phyloP scores from a whole-genome alignment of 2,329 filamentous ascomycete genomes.

The Talaromyces islandicus region DNA sequence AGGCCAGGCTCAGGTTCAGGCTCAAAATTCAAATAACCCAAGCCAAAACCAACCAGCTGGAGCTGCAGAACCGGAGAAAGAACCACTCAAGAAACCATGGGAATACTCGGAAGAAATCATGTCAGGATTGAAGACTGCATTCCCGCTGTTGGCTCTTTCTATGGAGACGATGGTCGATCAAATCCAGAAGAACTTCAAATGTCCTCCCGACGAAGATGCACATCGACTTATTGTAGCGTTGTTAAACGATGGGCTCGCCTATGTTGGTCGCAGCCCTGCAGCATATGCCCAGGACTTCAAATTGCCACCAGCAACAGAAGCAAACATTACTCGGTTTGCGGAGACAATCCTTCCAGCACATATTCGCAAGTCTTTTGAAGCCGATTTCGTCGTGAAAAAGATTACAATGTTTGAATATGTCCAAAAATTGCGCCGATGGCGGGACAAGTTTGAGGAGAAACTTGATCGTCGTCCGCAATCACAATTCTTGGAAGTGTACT shows the following conservation, averaged over 20 bases:
- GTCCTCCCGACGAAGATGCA: conserved; percentile 94
- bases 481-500: conserved; percentile 75
- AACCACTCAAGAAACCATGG: conserved; percentile 73
- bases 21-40: conserved; percentile 12
- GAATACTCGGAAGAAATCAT: conserved; percentile 95
- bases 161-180: conserved; percentile 99
- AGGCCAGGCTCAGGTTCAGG: conserved; percentile 17
- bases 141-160: conserved; percentile 87
- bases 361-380: conserved; percentile 93
- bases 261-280: conserved; percentile 78
- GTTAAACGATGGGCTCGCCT: conserved; percentile 89
- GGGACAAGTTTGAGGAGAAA: conserved; percentile 97
- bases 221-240: conserved; percentile 96
- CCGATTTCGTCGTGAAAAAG: conserved; percentile 92
- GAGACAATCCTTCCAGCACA: conserved; percentile 92
- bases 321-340: conserved; percentile 93
- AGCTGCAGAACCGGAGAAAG: conserved; percentile 31
- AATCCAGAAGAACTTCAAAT: conserved; percentile 98
- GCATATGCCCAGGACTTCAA: conserved; percentile 90
- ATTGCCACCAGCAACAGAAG: conserved; percentile 81
- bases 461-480: conserved; percentile 74
- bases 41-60: conserved; percentile 19
- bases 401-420: conserved; percentile 99
- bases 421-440: conserved; percentile 89
- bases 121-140: conserved; percentile 91